Evolutionary conservation across 2,329 filamentous ascomycete species (phyloP).

Genomic region (Calonectria pteridis): DNA sequence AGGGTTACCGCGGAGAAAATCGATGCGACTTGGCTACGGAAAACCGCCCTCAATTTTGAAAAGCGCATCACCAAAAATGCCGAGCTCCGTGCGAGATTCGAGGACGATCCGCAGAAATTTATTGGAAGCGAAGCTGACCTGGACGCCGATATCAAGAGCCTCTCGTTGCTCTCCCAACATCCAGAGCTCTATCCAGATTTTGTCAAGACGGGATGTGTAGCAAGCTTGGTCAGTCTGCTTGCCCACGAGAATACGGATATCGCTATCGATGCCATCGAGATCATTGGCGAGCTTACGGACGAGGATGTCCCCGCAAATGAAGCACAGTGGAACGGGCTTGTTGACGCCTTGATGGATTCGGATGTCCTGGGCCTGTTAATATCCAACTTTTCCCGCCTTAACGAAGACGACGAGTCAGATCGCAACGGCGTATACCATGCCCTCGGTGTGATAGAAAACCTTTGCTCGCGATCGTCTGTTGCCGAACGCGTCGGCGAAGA

Average conservation of each 20-base stretch:
- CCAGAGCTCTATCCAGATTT: constrained; percentile 86
- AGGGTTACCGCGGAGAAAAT: constrained; percentile 75
- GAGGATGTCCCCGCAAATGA: constrained; percentile 89
- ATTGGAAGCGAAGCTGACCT: constrained; percentile 90
- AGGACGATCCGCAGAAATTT: constrained; percentile 84
- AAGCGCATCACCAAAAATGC: constrained; percentile 92
- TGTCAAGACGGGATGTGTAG: constrained; percentile 78
- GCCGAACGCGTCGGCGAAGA: constrained; percentile 80
- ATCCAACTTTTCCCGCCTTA: constrained; percentile 82
- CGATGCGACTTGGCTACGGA: constrained; percentile 85
- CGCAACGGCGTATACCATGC: constrained; percentile 89
- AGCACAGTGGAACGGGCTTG: constrained; percentile 83
- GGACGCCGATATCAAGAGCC: constrained; percentile 86
- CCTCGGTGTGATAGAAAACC: constrained; percentile 84
- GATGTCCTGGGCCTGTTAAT: constrained; percentile 81
- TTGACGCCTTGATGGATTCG: constrained; percentile 74
- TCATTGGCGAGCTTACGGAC: constrained; percentile 91
- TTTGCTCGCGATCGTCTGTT: constrained; percentile 78
- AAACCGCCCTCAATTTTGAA: constrained; percentile 86
- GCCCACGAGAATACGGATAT: constrained; percentile 98
- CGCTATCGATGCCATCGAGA: constrained; percentile 89
- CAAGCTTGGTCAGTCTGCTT: constrained; percentile 82
- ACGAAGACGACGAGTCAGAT: constrained; percentile 81
- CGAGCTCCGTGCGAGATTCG: constrained; percentile 87
- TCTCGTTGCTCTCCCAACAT: constrained; percentile 90